phyloP scores from a whole-genome alignment of 208 protist species.

The Crithidia brevicula region DNA sequence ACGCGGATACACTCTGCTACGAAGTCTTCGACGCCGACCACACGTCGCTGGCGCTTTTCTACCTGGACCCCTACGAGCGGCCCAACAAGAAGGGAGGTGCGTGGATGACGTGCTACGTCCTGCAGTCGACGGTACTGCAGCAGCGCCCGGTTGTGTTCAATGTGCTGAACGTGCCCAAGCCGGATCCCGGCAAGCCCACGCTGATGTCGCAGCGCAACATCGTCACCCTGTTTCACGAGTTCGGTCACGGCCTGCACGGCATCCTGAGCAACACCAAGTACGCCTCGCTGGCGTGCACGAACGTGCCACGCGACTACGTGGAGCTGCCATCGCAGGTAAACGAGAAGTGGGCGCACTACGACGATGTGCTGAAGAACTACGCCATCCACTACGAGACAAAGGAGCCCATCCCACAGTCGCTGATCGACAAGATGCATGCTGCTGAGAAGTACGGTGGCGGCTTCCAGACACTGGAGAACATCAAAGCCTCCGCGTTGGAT shows the following conservation, averaged over 20 bases:
- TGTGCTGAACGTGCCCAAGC: slow-evolving; percentile 64
- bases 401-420: slow-evolving; percentile 47
- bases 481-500: slow-evolving; percentile 60
- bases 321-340: slow-evolving; percentile 86
- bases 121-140: slow-evolving; percentile 35
- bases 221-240: slow-evolving; percentile 71
- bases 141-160: slow-evolving; percentile 54
- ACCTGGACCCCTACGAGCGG: slow-evolving; percentile 54
- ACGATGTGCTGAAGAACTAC: slow-evolving; percentile 55
- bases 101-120: slow-evolving; percentile 62
- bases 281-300: slow-evolving; percentile 53
- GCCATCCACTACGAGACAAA: slow-evolving; percentile 69
- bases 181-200: slow-evolving; percentile 50
- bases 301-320: slow-evolving; percentile 79
- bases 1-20: slow-evolving; percentile 46
- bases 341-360: slow-evolving; percentile 75
- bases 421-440: slow-evolving; percentile 57
- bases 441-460: slow-evolving; percentile 40
- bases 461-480: slow-evolving; percentile 60
- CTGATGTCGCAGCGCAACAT: slow-evolving; percentile 69
- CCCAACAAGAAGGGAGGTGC: slow-evolving; percentile 60
- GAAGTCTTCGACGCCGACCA: slow-evolving; percentile 46
- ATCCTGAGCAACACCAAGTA: slow-evolving; percentile 61
- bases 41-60: slow-evolving; percentile 49
- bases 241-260: slow-evolving; percentile 75